These are phyloP conservation scores for Tuber melanosporum DNA, from an alignment of 495 filamentous ascomycete genomes.

Conservation along the genomic window DNA sequence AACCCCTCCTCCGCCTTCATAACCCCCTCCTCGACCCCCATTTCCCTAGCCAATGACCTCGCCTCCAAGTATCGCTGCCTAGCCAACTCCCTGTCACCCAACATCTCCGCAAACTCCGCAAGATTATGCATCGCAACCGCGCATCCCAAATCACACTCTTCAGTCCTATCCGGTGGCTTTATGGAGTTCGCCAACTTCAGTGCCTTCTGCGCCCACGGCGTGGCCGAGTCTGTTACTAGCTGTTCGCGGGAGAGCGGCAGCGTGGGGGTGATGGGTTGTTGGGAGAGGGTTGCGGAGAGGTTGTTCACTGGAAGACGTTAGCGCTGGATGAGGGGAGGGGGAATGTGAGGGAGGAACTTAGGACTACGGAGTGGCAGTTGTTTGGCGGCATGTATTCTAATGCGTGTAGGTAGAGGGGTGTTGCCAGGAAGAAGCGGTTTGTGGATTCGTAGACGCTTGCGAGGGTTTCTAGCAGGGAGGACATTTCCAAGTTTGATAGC, in stretches of 20 bases:
- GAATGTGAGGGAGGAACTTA: constrained; percentile 49
- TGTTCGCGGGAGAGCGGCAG: constrained; percentile 46
- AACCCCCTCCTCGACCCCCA: constrained; percentile 61
- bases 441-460: constrained; percentile 63
- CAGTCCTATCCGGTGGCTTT: constrained; percentile 54
- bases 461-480: constrained; percentile 48
- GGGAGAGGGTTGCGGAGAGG: constrained; percentile 58
- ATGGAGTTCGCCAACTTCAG: constrained; percentile 55
- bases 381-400: constrained; percentile 53
- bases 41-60: constrained; percentile 52
- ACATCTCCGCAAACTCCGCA: constrained; percentile 69
- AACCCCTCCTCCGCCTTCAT: constrained; percentile 55
- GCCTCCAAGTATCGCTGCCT: constrained; percentile 59
- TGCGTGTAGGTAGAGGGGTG: constrained; percentile 83
- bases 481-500: constrained; percentile 16
- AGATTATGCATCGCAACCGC: constrained; percentile 79
- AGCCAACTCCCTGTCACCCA: constrained; percentile 60
- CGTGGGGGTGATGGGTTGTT: constrained; percentile 52
- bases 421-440: constrained; percentile 66
- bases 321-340: neutral
- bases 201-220: constrained; percentile 70
- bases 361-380: constrained; percentile 65
- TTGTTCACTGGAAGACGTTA: constrained; percentile 51
- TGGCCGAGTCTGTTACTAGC: constrained; percentile 54
- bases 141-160: constrained; percentile 82